These are phyloP conservation scores for Zhuliangozyma blackwelliae DNA, from an alignment of 1,139 yeast species.

Conservation along the genomic window DNA sequence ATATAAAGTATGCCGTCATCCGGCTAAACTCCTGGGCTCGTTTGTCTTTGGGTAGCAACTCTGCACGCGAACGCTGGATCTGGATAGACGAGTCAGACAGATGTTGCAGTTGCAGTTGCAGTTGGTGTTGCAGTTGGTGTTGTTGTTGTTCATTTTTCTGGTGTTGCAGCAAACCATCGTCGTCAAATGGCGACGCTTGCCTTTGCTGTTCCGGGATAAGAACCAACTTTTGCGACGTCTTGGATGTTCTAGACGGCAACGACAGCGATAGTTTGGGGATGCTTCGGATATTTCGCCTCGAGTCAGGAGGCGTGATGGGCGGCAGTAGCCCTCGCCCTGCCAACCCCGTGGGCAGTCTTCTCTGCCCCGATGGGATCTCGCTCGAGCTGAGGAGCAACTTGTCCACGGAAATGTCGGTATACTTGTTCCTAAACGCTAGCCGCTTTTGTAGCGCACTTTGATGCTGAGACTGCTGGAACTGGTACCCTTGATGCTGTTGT, in stretches of 20 bases:
- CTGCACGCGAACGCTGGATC: slow-evolving; percentile 59
- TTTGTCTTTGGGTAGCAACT: slow-evolving; percentile 61
- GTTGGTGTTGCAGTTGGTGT: background rate
- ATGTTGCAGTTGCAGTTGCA: background rate
- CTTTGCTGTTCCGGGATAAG: slow-evolving; percentile 68
- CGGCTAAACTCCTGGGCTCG: slow-evolving; percentile 71
- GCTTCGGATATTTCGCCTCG: slow-evolving; percentile 28
- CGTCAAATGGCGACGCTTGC: slow-evolving; percentile 9
- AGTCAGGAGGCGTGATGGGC: slow-evolving; percentile 5
- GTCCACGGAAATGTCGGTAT: slow-evolving; percentile 69
- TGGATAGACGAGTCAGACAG: slow-evolving; percentile 25
- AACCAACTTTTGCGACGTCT: slow-evolving; percentile 79
- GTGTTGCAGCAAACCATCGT: background rate
- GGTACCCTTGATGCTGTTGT: slow-evolving; percentile 6
- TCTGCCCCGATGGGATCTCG: slow-evolving; percentile 80
- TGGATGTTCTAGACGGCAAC: slow-evolving; percentile 81
- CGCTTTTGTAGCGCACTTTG: slow-evolving; percentile 23
- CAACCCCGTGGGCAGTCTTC: slow-evolving; percentile 39
- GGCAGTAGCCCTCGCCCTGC: slow-evolving; percentile 10
- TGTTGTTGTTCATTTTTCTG: no score
- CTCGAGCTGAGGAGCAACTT: slow-evolving; percentile 69
- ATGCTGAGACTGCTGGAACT: slow-evolving; percentile 15
- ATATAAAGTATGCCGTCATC: slow-evolving; percentile 85
- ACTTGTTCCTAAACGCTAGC: slow-evolving; percentile 37
- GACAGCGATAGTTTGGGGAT: slow-evolving; percentile 61